A percentile compares a stretch with the other conserved stretches of the same genome.
phyloP scores from a whole-genome alignment of 352 stramenopile genomes.

The Pythium biforme region DNA sequence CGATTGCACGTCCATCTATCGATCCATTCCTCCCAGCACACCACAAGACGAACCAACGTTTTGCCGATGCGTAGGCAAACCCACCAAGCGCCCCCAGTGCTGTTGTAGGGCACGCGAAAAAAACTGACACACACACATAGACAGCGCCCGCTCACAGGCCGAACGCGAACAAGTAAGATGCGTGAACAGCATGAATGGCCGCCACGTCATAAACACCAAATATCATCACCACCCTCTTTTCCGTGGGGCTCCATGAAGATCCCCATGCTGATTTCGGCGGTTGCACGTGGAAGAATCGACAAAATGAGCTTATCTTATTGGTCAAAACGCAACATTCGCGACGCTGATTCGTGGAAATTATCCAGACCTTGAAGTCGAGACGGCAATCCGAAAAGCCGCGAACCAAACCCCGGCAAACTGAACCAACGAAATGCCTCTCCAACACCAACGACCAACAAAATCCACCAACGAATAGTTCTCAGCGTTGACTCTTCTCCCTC shows the following conservation, averaged over 20 bases:
- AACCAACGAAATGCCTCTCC: background rate
- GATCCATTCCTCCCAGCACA: conserved; percentile 1
- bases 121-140: background rate
- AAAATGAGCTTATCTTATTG: background rate
- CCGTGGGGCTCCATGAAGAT: too few relatives aligned
- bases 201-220: too few relatives aligned
- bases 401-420: conserved; percentile 3
- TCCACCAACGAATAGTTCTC: conserved; percentile 5
- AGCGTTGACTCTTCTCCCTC: too few relatives aligned
- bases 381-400: background rate
- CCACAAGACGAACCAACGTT: background rate
- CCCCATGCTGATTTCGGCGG: too few relatives aligned
- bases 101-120: background rate
- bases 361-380: background rate
- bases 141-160: background rate
- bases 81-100: background rate
- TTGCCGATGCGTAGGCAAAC: conserved; percentile 11
- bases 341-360: conserved; percentile 4
- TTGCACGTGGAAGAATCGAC: too few relatives aligned
- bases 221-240: too few relatives aligned
- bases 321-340: background rate
- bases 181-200: too few relatives aligned
- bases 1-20: background rate
- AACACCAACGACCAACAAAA: background rate
- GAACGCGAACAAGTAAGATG: background rate